Percentiles rank a stretch among this genome's conserved stretches.
Conservation (phyloP, 2,329 filamentous ascomycete genomes). For the Trichoderma sp. region DNA sequence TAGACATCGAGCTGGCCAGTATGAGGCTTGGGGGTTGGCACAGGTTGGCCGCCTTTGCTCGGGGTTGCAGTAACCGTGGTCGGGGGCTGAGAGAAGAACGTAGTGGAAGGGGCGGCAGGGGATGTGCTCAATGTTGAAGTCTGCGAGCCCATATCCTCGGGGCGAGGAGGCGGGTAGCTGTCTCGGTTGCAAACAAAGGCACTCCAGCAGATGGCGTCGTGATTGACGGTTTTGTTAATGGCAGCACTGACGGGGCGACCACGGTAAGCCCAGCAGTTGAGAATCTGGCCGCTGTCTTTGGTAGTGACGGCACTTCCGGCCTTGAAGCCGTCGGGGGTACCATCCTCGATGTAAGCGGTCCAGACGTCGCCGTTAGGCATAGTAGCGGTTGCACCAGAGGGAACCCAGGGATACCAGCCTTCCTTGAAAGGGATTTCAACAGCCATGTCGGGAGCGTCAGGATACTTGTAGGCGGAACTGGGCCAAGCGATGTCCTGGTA, state of each 20-base stretch:
- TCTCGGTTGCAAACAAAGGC: constrained; percentile 48
- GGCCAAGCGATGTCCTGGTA: constrained; percentile 46
- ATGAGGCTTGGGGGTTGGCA: constrained; percentile 38
- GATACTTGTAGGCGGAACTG: constrained; percentile 40
- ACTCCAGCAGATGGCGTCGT: constrained; percentile 45
- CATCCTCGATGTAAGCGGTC: constrained; percentile 48
- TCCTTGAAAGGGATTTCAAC: constrained; percentile 45
- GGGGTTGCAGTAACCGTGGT: constrained; percentile 33
- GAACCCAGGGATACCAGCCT: constrained; percentile 46
- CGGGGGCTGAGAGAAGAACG: constrained; percentile 39
- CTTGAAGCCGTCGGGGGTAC: constrained; percentile 45
- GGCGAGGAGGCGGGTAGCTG: constrained; percentile 39
- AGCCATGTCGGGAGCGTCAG: constrained; percentile 43
- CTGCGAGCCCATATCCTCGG: constrained; percentile 42
- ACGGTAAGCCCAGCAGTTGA: constrained; percentile 49
- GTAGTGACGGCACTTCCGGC: constrained; percentile 47
- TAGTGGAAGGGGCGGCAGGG: constrained; percentile 40
- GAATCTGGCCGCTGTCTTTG: constrained; percentile 44
- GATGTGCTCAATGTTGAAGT: constrained; percentile 42
- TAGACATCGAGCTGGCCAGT: constrained; percentile 40
- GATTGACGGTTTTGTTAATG: constrained; percentile 44
- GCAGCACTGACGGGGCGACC: constrained; percentile 45
- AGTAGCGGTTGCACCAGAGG: constrained; percentile 43
- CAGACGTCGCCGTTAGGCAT: constrained; percentile 46
- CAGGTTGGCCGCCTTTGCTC: constrained; percentile 37